Percentiles rank a stretch among this genome's conserved stretches.
These are phyloP conservation scores for Plicaturopsis crispa DNA, from an alignment of 768 basidiomycete species.

Conservation along the genomic window DNA sequence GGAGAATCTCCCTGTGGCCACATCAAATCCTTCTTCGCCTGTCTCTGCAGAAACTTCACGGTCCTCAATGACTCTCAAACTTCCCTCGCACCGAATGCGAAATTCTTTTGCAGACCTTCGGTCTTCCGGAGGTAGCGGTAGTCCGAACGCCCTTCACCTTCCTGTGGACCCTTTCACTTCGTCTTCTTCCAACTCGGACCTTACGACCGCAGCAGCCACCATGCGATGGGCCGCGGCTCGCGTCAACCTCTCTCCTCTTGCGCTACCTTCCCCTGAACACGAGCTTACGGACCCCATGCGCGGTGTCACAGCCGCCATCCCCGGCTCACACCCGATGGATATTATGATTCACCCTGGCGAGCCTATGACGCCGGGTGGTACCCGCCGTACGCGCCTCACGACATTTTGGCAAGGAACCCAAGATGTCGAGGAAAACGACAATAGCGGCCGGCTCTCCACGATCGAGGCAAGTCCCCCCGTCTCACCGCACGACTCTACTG, in stretches of 20 bases:
- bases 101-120: background rate
- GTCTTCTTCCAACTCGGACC: conserved; percentile 32
- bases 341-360: too few species aligned
- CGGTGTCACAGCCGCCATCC: conserved; percentile 57
- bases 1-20: too few species aligned
- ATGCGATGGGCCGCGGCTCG: conserved; percentile 82
- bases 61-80: background rate
- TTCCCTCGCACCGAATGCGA: background rate
- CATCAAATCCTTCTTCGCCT: background rate
- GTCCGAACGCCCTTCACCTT: background rate
- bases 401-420: conserved; percentile 65
- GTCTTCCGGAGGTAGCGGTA: background rate
- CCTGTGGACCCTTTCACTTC: too few species aligned
- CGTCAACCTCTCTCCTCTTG: conserved; percentile 79
- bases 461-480: conserved; percentile 20
- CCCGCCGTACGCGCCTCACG: conserved; percentile 49
- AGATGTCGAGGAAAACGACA: conserved; percentile 25
- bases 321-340: conserved; percentile 45
- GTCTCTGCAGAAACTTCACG: background rate
- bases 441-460: conserved; percentile 9
- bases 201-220: conserved; percentile 67
- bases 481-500: background rate
- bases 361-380: conserved; percentile 37
- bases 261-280: conserved; percentile 84
- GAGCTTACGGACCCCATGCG: conserved; percentile 91